Evolutionary conservation across 75 land plant genomes (phyloP), one percentile per base, ranked within the genome.

Genomic region (Pseudotsuga menziesii): DNA sequence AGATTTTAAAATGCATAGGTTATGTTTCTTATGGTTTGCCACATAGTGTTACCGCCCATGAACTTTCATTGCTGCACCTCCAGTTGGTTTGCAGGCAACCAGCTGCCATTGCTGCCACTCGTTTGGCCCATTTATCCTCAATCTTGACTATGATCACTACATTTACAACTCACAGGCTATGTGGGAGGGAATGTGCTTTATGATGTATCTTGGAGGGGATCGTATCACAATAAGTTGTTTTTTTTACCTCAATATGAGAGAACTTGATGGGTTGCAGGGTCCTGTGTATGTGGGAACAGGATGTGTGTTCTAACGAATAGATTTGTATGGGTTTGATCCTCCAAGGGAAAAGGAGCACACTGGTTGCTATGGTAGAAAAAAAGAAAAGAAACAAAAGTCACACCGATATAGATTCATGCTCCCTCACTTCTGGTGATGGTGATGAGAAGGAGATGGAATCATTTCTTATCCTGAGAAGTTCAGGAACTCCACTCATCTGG

Each of bases 261-360:
- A 93, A n/a, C 90, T 92, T 32, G 94, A 92, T 79, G 94, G 95
- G 5, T 79, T 92, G 36, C 94, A 92, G 73, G 95, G 95, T 5
- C 95, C 95, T 6, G 88, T 92, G 5, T 92, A 93, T 79, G 95
- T 93, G 25, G 95, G 95, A 61, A 93, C 95, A 3, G 95, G 95
- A 15, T 93, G 95, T 79, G 88, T 91, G 32, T 93, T 93, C 77
- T 83, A 94, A 27, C 80, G 95, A 36, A 84, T 82, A 17, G 95
- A 93, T 12, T 81, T 93, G 57, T 93, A 93, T 74, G 91, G 93
- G 9, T 93, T 91, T 80, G 95, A 93, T 44, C 95, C 95, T 0
- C 94, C 93, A 32, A 79, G 86, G 27, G 89, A 17, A n/a, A n/a
- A n/a, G n/a, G n/a, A n/a, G n/a, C n/a, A n/a, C n/a, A n/a, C n/a